Base-by-base conservation (phyloP, 2,329 filamentous ascomycete species). In the Clathrospora elynae region DNA sequence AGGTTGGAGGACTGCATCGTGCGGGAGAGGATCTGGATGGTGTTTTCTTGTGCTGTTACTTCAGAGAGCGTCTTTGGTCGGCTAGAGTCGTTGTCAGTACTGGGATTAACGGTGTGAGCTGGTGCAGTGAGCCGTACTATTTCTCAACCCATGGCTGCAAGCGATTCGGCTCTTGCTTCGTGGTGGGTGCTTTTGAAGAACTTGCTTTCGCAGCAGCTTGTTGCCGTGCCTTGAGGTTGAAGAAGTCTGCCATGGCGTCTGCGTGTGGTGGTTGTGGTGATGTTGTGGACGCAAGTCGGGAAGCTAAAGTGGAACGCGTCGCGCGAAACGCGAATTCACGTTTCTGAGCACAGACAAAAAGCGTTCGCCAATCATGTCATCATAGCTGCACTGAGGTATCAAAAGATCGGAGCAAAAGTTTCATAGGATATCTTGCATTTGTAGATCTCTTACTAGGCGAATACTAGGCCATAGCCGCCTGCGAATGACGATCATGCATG, bases 71-170 rank as follows among this genome's bases (percentile, higher is more conserved):
- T 90, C 73, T 95, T 96, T 18, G 93, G 95, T 30, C 93, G 91
- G 70, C 92, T 97, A 55, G 2, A 47, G 41, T 12, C 3, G 2
- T 25, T 37, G 42, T 62, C 33, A 63, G 55, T 28, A 13, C 19
- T 23, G 18, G 12, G n/a, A 16, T 36, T 24, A 17, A 33, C 16
- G 29, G 26, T 16, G 13, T 9, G 16, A 20, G 11, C n/a, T 18
- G 19, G n/a, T 2, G 23, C 13, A 17, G 28, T 11, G 25, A 24
- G 18, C 51, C 67, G 42, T 77, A 96, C 92, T 96, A 97, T 88
- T 97, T 97, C 77, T 97, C 93, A 38, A 97, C 92, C 93, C 93
- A 99, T 62, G 93, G 93, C 66, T 96, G 92, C 57, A 85, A 78
- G 63, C 81, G 81, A 56, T 79, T 79, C 19, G 77, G 77, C 46